A percentile compares a stretch with the other conserved stretches of the same genome.
phyloP scores from a whole-genome alignment of 1,284 basidiomycete species.

The Pulveroboletus sp. region DNA sequence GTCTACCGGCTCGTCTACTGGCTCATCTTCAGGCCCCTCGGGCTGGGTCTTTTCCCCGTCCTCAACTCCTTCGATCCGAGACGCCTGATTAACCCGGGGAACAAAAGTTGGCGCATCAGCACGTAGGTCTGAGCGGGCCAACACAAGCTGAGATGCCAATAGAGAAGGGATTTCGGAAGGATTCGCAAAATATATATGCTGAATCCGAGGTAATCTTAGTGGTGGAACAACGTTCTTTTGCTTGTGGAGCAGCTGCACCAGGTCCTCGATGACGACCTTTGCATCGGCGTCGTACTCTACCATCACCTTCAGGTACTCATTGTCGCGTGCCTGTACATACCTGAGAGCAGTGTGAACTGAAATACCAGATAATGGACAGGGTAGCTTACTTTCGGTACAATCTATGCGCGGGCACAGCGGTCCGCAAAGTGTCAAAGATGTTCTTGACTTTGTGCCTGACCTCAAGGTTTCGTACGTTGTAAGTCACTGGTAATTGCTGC shows the following conservation, averaged over 20 bases:
- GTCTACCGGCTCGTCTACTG: no score
- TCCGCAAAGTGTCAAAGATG: conserved; percentile 17
- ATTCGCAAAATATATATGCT: conserved; percentile 17
- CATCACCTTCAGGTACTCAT: conserved; percentile 19
- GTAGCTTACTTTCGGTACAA: conserved; percentile 21
- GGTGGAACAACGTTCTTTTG: conserved; percentile 4
- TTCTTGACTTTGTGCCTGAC: conserved; percentile 16
- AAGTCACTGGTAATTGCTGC: conserved; percentile 14
- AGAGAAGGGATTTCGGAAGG: conserved; percentile 25
- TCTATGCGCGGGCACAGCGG: conserved; percentile 1
- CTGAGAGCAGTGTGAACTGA: conserved; percentile 5
- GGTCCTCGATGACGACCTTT: conserved; percentile 23
- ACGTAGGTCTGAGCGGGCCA: conserved; percentile 19
- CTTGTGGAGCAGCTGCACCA: conserved; percentile 30
- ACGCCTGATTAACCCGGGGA: not conserved
- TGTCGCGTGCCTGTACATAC: conserved; percentile 4
- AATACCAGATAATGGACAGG: no score
- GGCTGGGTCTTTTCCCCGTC: conserved; percentile 1
- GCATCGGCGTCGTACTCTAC: conserved; percentile 22
- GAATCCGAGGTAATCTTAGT: conserved; percentile 14
- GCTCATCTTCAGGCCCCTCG: conserved; percentile 16
- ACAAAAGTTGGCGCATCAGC: conserved; percentile 19
- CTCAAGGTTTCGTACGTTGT: conserved; percentile 10
- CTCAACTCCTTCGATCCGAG: not conserved
- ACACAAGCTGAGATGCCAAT: conserved; percentile 18